Evolutionary conservation across 1,284 basidiomycete genomes (phyloP).

Genomic region (Trichosporon sp.): DNA sequence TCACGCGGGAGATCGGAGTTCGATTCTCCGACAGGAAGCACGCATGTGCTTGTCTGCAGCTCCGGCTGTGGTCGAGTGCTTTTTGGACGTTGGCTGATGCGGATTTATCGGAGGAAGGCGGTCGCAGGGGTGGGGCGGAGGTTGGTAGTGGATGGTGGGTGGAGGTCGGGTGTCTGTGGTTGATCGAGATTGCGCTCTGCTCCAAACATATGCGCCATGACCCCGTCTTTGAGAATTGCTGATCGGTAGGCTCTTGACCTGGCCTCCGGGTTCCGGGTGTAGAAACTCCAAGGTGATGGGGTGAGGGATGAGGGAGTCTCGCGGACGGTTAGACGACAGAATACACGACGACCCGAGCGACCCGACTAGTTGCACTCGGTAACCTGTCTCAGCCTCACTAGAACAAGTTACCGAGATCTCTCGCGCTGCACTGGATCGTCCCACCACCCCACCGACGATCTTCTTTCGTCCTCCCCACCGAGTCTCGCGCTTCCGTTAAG

Average conservation of each 20-base stretch:
- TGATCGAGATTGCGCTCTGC: too few relatives aligned
- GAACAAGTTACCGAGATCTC: too few relatives aligned
- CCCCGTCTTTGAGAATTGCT: too few relatives aligned
- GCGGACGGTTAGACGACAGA: too few relatives aligned
- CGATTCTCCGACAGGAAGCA: constrained; percentile 14
- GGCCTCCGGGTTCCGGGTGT: too few relatives aligned
- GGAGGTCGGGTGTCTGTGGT: too few relatives aligned
- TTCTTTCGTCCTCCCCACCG: neutral
- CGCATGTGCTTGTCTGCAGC: neutral
- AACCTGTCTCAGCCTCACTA: neutral
- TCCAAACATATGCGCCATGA: too few relatives aligned
- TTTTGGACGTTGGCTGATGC: neutral
- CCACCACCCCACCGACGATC: too few relatives aligned
- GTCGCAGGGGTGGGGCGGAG: neutral
- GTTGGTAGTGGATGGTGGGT: neutral
- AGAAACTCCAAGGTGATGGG: too few relatives aligned
- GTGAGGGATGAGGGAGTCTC: too few relatives aligned
- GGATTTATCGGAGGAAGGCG: neutral
- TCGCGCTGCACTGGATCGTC: too few relatives aligned
- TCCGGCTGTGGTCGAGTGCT: neutral
- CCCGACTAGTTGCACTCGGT: neutral
- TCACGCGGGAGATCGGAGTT: constrained; percentile 14
- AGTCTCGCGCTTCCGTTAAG: neutral
- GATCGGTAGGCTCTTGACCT: too few relatives aligned
- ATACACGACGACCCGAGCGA: neutral